Evolutionary conservation across 495 filamentous ascomycete genomes (phyloP).

Genomic region (Penicillium turbatum): DNA sequence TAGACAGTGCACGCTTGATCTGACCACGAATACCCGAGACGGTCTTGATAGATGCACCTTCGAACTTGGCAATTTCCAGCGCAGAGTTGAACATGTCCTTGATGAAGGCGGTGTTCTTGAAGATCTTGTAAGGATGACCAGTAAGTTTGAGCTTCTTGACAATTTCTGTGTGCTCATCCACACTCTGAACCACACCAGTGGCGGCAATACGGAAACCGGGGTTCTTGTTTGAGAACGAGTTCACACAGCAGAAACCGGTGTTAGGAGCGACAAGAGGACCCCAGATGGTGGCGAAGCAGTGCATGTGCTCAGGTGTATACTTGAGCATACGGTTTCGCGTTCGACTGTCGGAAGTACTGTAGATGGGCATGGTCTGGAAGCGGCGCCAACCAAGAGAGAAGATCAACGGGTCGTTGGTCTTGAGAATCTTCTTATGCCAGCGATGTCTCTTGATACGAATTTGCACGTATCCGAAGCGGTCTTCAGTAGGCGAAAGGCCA

Average conservation of each 20-base stretch:
- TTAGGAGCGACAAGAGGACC: slow-evolving; percentile 92
- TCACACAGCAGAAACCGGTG: slow-evolving; percentile 90
- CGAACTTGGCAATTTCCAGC: slow-evolving; percentile 95
- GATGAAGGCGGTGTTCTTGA: slow-evolving; percentile 98
- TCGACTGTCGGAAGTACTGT: slow-evolving; percentile 89
- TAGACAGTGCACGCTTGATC: slow-evolving; percentile 87
- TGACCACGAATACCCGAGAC: slow-evolving; percentile 94
- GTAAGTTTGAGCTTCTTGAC: slow-evolving; percentile 99
- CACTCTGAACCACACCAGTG: slow-evolving; percentile 85
- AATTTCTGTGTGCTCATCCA: slow-evolving; percentile 91
- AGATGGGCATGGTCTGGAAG: slow-evolving; percentile 88
- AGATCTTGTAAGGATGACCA: slow-evolving; percentile 91
- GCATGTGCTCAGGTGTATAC: slow-evolving; percentile 97
- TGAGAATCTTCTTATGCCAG: slow-evolving; percentile 99
- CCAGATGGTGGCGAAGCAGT: slow-evolving; percentile 93
- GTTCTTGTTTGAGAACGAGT: slow-evolving; percentile 81
- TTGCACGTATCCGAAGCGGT: slow-evolving; percentile 92
- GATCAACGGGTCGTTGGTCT: slow-evolving; percentile 94
- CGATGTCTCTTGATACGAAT: slow-evolving; percentile 93
- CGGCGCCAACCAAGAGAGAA: slow-evolving; percentile 97
- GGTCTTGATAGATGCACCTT: slow-evolving; percentile 90
- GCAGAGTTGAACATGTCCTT: slow-evolving; percentile 95
- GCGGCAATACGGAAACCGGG: slow-evolving; percentile 92
- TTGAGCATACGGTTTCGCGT: slow-evolving; percentile 96
- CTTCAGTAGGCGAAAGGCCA: slow-evolving; percentile 84